Evolutionary conservation across 2,329 filamentous ascomycete species (phyloP).

Genomic region (Fusarium hostae): DNA sequence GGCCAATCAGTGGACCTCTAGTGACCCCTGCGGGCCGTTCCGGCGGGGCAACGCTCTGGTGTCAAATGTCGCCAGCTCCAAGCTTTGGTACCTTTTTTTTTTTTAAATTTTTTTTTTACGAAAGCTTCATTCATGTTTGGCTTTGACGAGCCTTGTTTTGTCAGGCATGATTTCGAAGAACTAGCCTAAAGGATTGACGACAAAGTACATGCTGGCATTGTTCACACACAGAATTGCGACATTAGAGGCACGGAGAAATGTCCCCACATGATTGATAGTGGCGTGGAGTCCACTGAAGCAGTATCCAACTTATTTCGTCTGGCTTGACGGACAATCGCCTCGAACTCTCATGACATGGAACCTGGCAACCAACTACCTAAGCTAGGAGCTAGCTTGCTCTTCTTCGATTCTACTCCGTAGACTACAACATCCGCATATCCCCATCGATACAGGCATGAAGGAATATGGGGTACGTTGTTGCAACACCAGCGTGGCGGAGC

Average conservation of each 20-base stretch:
- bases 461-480: conserved; percentile 1
- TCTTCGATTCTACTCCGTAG: background rate
- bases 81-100: background rate
- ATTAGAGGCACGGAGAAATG: background rate
- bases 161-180: background rate
- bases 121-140: conserved; percentile 5
- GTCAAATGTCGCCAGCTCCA: conserved; percentile 9
- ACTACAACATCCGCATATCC: background rate
- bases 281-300: conserved; percentile 12
- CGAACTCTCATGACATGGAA: conserved; percentile 5
- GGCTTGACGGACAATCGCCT: conserved; percentile 15
- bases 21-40: conserved; percentile 40
- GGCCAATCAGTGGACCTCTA: conserved; percentile 24
- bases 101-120: background rate
- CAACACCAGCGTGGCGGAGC: conserved; percentile 21
- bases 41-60: conserved; percentile 31
- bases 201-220: background rate
- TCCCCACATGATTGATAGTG: conserved; percentile 12
- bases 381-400: background rate
- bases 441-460: background rate
- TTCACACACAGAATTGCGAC: background rate
- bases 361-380: background rate
- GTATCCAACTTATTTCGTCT: conserved; percentile 5
- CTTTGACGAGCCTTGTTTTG: background rate
- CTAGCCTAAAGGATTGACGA: background rate